A percentile compares a stretch with the other conserved stretches of the same genome.
These are phyloP conservation scores for Saccharomycopsis hybrid DNA, from an alignment of 1,139 yeast species.

Conservation along the genomic window DNA sequence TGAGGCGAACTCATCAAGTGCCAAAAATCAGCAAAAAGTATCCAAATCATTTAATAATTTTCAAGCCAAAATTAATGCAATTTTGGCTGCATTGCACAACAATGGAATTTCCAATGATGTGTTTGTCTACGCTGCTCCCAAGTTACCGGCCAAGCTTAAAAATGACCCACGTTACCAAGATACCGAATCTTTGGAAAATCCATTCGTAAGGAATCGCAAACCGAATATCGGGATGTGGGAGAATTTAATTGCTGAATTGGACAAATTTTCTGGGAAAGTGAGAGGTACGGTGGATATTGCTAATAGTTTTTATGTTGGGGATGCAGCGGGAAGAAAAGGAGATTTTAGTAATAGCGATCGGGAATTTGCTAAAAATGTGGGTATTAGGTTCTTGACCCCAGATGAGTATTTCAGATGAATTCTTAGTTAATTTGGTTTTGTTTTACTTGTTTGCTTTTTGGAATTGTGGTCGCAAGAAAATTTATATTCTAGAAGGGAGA, in stretches of 20 bases:
- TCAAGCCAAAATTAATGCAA: slow-evolving; percentile 21
- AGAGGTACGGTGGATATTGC: slow-evolving; percentile 11
- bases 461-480: too few species aligned
- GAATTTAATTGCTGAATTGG: slow-evolving; percentile 25
- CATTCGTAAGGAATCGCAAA: slow-evolving; percentile 51
- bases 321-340: slow-evolving; percentile 79
- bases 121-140: slow-evolving; percentile 61
- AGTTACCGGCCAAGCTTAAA: slow-evolving; percentile 38
- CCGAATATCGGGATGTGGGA: slow-evolving; percentile 39
- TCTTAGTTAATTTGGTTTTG: too few species aligned
- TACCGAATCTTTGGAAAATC: slow-evolving; percentile 30
- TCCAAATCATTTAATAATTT: slow-evolving; percentile 28
- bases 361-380: slow-evolving; percentile 54
- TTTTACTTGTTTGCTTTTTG: too few species aligned
- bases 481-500: too few species aligned
- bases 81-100: slow-evolving; percentile 23
- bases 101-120: slow-evolving; percentile 31
- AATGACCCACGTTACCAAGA: slow-evolving; percentile 23
- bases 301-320: slow-evolving; percentile 74
- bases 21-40: too few species aligned
- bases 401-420: slow-evolving; percentile 39
- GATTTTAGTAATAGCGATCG: slow-evolving; percentile 80
- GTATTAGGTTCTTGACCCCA: slow-evolving; percentile 56
- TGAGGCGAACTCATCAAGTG: neutral
- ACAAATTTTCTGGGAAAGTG: slow-evolving; percentile 10